Evolutionary conservation across 371 early-diverging fungal species (phyloP).

Genomic region (Funneliformis caledonium): DNA sequence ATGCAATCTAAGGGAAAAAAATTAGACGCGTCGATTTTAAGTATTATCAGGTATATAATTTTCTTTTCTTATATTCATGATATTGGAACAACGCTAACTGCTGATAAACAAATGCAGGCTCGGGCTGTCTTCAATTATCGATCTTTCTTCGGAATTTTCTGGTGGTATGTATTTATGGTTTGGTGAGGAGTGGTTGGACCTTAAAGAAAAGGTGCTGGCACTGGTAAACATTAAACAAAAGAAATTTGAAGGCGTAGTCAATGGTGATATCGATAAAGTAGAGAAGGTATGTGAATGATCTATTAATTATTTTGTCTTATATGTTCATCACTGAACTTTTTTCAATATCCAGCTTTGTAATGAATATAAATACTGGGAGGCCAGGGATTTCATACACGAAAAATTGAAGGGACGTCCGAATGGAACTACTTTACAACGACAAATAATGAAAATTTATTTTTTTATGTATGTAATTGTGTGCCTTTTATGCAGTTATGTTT

Average conservation of each 20-base stretch:
- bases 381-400: slow-evolving; percentile 14
- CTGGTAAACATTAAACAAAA: slow-evolving; percentile 29
- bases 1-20: slow-evolving; percentile 30
- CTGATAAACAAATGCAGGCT: slow-evolving; percentile 35
- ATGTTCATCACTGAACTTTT: background rate
- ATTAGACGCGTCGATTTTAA: slow-evolving; percentile 22
- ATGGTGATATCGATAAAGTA: slow-evolving; percentile 34
- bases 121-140: slow-evolving; percentile 32
- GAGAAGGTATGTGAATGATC: slow-evolving; percentile 35
- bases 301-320: slow-evolving; percentile 35
- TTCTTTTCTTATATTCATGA: slow-evolving; percentile 22
- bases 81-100: slow-evolving; percentile 27
- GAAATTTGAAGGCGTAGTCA: slow-evolving; percentile 30
- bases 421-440: background rate
- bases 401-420: too few species aligned
- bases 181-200: slow-evolving; percentile 26
- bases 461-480: slow-evolving; percentile 30
- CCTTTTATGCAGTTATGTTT: slow-evolving; percentile 9
- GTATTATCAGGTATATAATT: slow-evolving; percentile 28
- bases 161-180: slow-evolving; percentile 37
- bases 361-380: slow-evolving; percentile 31
- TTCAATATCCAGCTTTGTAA: slow-evolving; percentile 33
- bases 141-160: slow-evolving; percentile 28
- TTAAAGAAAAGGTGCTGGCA: slow-evolving; percentile 36
- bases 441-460: background rate